Evolutionary conservation across 2,329 filamentous ascomycete species (phyloP).

Genomic region (Akanthomyces uredinophilus): DNA sequence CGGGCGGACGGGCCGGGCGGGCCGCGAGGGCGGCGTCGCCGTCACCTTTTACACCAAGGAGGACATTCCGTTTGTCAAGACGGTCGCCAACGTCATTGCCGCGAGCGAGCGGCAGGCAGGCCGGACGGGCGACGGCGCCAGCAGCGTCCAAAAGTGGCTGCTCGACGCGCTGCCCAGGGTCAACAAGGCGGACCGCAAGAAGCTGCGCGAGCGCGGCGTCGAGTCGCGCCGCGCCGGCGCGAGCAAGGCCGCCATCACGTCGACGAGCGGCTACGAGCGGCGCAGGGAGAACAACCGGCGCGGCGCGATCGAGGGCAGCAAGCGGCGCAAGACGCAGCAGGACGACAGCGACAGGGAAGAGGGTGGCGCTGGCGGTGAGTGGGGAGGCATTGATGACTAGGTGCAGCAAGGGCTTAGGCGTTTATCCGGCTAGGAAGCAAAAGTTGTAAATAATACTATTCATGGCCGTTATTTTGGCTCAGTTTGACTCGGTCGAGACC

Average conservation of each 20-base stretch:
- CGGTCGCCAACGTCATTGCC: slow-evolving; percentile 87
- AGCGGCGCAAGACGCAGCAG: slow-evolving; percentile 43
- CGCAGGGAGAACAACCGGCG: slow-evolving; percentile 61
- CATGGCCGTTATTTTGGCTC: not conserved
- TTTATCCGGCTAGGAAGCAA: too few relatives aligned
- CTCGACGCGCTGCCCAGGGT: slow-evolving; percentile 80
- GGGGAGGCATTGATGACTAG: slow-evolving; percentile 45
- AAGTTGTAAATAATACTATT: not conserved
- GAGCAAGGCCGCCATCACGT: slow-evolving; percentile 64
- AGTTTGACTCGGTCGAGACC: not conserved
- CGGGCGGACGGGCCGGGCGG: slow-evolving; percentile 83
- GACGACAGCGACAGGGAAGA: slow-evolving; percentile 25
- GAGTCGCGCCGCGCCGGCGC: slow-evolving; percentile 54
- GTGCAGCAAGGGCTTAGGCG: not conserved
- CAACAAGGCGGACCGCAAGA: slow-evolving; percentile 77
- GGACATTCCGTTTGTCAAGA: slow-evolving; percentile 83
- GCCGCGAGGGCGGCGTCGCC: slow-evolving; percentile 78
- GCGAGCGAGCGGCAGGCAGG: slow-evolving; percentile 69
- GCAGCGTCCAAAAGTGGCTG: slow-evolving; percentile 75
- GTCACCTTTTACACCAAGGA: slow-evolving; percentile 96
- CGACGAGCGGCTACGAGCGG: slow-evolving; percentile 72
- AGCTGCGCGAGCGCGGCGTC: slow-evolving; percentile 75
- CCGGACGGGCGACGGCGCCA: slow-evolving; percentile 46
- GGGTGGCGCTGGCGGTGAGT: slow-evolving; percentile 33
- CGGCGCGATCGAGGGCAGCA: slow-evolving; percentile 59